Conservation (phyloP, 2,329 filamentous ascomycete genomes). For the Neonectria hederae region DNA sequence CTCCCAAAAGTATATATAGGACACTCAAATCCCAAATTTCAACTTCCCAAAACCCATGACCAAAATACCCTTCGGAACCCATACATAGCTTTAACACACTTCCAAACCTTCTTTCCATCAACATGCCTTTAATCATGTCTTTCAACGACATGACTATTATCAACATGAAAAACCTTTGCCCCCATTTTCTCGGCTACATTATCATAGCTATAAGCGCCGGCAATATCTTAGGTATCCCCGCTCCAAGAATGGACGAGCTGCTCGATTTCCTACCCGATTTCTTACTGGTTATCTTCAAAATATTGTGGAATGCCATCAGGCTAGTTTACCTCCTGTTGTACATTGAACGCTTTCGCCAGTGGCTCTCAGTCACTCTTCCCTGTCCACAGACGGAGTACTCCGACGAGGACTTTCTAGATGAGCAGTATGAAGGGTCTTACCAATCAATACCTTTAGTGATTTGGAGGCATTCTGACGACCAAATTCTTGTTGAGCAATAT, state of each 20-base stretch:
- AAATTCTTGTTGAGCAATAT: neutral
- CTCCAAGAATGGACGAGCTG: neutral
- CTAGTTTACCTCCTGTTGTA: neutral
- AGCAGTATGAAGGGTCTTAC: too few species aligned
- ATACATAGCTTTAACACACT: neutral
- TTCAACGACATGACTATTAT: too few species aligned
- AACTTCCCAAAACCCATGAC: too few species aligned
- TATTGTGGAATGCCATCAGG: neutral
- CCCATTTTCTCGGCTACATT: neutral
- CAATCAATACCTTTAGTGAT: too few species aligned
- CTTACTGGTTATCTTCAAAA: neutral
- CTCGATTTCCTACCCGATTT: neutral
- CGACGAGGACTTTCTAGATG: too few species aligned
- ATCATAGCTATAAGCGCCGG: neutral
- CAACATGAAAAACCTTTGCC: neutral
- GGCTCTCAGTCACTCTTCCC: neutral
- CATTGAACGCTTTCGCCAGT: neutral
- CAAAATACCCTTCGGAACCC: neutral
- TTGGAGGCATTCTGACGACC: neutral
- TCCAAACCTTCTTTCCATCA: neutral
- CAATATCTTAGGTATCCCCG: neutral
- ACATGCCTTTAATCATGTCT: neutral
- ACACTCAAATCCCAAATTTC: neutral
- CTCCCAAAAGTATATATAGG: neutral
- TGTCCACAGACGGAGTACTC: too few species aligned